Evolutionary conservation across 1,139 yeast genomes (phyloP), one percentile per base, ranked within the genome.

Genomic region (Geotrichum candidum): DNA sequence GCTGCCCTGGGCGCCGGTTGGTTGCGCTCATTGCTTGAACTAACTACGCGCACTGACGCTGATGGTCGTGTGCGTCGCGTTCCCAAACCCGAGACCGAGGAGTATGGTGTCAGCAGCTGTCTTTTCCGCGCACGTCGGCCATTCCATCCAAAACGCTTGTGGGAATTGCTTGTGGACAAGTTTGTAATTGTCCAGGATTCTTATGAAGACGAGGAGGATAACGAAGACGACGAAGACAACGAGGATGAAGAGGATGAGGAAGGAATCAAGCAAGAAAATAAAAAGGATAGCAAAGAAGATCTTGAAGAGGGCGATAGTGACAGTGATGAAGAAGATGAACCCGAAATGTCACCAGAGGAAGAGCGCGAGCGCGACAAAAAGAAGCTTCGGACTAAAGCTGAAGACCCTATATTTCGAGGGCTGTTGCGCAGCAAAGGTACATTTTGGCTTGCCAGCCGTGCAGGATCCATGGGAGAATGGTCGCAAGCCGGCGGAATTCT

Each of bases 1-100:
- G 80, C 80, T 0, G 67, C 78, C 7, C 70, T 79, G 1, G 74
- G 80, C n/a, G 79, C 82, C 7, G 82, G 82, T 3, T 79, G 82
- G 82, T 69, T 79, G 56, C 78, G 76, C 62, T 77, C 80, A 64
- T 70, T 79, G 31, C 73, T 78, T 60, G 81, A 78, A 64, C 76
- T 78, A 77, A 74, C 72, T 11, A 69, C 71, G 4, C 70, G 79
- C 63, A 38, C 45, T 15, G 76, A 77, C 35, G 79, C 78, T 2
- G 61, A 63, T 45, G 65, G 65, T 15, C 52, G 35, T n/a, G 45
- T 56, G 18, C 72, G 61, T 64, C 74, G 22, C 71, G 76, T 51
- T 67, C 75, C 75, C 31, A 73, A 72, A 56, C 75, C 75, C 5
- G 75, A 73, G 57, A 72, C 75, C 1, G 73, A 78, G 63, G 82